These are phyloP conservation scores for Spathaspora passalidarum DNA, from an alignment of 805 yeast genomes.

Conservation along the genomic window DNA sequence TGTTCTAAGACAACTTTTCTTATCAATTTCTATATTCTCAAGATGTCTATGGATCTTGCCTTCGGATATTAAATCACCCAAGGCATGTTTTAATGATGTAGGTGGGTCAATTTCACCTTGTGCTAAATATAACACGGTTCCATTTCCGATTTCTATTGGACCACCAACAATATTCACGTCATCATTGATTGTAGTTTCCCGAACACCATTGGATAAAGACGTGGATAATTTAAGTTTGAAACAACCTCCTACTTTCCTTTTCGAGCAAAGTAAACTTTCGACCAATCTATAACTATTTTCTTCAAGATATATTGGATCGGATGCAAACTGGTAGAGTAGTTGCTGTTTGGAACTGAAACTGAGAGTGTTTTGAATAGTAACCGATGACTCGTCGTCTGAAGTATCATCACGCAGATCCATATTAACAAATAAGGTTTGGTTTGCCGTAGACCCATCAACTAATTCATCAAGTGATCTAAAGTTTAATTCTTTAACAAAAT, in stretches of 20 bases:
- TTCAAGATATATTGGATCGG: constrained; percentile 37
- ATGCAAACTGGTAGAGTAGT: constrained; percentile 62
- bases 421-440: constrained; percentile 63
- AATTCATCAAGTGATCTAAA: constrained; percentile 55
- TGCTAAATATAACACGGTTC: constrained; percentile 60
- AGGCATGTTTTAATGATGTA: constrained; percentile 55
- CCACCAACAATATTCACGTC: constrained; percentile 44
- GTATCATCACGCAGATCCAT: constrained; percentile 33
- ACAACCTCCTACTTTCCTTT: constrained; percentile 60
- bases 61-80: constrained; percentile 45
- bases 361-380: not conserved
- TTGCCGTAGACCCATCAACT: constrained; percentile 48
- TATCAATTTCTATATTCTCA: constrained; percentile 31
- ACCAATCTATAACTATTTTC: constrained; percentile 32
- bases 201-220: constrained; percentile 7
- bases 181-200: constrained; percentile 47
- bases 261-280: constrained; percentile 54
- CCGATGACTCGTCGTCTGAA: constrained; percentile 20
- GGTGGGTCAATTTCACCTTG: constrained; percentile 65
- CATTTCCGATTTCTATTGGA: constrained; percentile 52
- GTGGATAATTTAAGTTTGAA: constrained; percentile 35
- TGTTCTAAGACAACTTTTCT: constrained; percentile 57
- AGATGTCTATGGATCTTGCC: constrained; percentile 26
- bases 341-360: constrained; percentile 33
- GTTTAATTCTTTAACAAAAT: constrained; percentile 66